Evolutionary conservation across 2,329 filamentous ascomycete genomes (phyloP).

Genomic region (Neopestalotiopsis rosae): DNA sequence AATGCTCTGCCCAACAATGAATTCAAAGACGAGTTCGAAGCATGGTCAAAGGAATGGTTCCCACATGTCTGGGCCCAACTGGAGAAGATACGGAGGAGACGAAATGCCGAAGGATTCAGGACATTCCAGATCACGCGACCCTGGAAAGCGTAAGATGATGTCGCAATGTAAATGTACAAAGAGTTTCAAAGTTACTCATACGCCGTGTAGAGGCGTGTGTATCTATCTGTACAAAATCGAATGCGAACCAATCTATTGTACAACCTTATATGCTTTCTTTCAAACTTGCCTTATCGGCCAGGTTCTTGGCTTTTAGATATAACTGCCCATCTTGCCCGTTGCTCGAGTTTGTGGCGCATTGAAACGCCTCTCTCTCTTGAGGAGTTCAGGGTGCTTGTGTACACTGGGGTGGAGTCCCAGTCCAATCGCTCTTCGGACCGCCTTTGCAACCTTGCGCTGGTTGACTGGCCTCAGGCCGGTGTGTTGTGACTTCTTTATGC

Average conservation of each 20-base stretch:
- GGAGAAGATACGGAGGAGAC: conserved; percentile 55
- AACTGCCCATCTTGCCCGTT: conserved; percentile 19
- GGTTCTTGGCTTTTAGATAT: conserved; percentile 4
- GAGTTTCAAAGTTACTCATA: conserved; percentile 27
- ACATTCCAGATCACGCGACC: conserved; percentile 56
- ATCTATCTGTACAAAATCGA: conserved; percentile 37
- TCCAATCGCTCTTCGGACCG: conserved; percentile 85
- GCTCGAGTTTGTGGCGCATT: neutral
- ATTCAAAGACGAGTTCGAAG: conserved; percentile 72
- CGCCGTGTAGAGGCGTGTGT: conserved; percentile 18
- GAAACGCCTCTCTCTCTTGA: conserved; percentile 40
- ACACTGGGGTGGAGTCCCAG: conserved; percentile 92
- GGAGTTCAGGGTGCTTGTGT: conserved; percentile 84
- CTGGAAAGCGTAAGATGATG: conserved; percentile 49
- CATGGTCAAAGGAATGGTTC: conserved; percentile 74
- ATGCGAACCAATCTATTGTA: conserved; percentile 41
- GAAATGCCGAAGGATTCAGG: conserved; percentile 49
- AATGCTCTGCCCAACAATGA: conserved; percentile 72
- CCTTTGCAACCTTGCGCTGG: conserved; percentile 92
- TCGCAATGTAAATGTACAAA: conserved; percentile 32
- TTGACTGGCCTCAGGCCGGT: conserved; percentile 88
- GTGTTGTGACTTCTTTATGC: conserved; percentile 76
- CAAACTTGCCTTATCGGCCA: conserved; percentile 21
- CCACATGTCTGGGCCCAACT: conserved; percentile 73
- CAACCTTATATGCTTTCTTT: conserved; percentile 29